Evolutionary conservation across 176 grass and related monocot species (phyloP), one percentile per base, ranked within the genome.

Genomic region (Bromus sterilis): DNA sequence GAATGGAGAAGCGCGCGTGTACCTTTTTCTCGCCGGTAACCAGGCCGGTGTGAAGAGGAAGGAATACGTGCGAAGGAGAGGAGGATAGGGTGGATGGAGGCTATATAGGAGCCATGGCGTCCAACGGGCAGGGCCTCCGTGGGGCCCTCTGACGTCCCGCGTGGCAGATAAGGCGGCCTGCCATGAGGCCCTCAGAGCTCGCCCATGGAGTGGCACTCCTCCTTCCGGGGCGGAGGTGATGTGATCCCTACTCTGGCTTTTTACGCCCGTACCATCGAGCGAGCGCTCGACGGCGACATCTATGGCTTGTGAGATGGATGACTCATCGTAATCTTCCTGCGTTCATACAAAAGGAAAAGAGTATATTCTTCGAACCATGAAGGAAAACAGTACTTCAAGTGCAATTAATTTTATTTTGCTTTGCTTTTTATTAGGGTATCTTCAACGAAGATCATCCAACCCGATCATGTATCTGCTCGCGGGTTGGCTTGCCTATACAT

Each of bases 141-240:
- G 66, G 92, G 82, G 1, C 74, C 90, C 85, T 9, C 3, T 1
- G 0, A 12, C 25, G 72, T 87, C 77, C 51, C 1, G 66, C 83
- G 81, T 93, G 91, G 91, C 55, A 80, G 91, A 97, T 97, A 97
- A 97, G 88, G 16, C 49, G 25, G 9, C 57, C 9, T 39, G 55
- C 40, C 46, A 37, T 90, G 78, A 91, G 93, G 93, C 75, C 29
- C 83, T 86, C 25, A 11, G 49, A 60, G 75, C 78, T 60, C 74
- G 73, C 8, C 30, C 7, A 71, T 53, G 71, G 85, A 77, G 71
- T 87, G 71, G 60, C 55, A 40, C 79, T 81, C 56, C 36, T 73
- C 75, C 56, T 12, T 77, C 75, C 75, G 36, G 10, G 75, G 75
- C 7, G 75, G 32, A 51, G 70, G 0, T 73, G 42, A 73, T 73